Conservation (phyloP, 129 eudicot genomes). For the Artemisia argyi region DNA sequence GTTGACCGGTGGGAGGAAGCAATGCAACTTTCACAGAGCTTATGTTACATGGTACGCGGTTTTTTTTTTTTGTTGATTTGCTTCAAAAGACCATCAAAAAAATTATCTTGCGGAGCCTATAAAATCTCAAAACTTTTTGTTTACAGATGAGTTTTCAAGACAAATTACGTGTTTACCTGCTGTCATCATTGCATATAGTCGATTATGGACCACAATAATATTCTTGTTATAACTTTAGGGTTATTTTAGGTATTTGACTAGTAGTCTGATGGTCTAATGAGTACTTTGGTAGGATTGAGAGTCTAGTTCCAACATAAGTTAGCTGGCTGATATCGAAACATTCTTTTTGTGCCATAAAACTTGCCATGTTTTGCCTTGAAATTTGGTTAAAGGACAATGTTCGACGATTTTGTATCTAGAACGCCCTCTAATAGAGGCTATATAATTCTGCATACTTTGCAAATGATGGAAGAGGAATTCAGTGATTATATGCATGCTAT, state of each 20-base stretch:
- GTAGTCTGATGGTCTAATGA: constrained; percentile 1
- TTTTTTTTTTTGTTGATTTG: constrained; percentile 19
- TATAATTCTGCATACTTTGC: neutral
- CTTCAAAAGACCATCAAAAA: constrained; percentile 4
- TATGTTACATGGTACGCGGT: constrained; percentile 62
- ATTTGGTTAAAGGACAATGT: neutral
- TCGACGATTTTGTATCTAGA: neutral
- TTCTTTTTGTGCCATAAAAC: neutral
- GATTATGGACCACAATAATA: neutral
- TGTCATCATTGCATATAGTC: neutral
- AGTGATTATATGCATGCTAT: neutral
- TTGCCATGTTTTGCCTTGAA: neutral
- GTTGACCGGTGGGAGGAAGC: constrained; percentile 78
- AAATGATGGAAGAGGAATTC: neutral
- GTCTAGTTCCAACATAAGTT: too few relatives aligned
- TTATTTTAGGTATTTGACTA: neutral
- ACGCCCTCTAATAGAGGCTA: neutral
- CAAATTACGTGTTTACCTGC: constrained; percentile 1
- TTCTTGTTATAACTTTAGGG: neutral
- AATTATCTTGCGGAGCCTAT: neutral
- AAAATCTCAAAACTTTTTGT: neutral
- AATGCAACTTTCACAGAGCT: constrained; percentile 60
- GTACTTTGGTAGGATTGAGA: too few relatives aligned
- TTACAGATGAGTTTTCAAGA: neutral
- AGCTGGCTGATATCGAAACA: neutral